Conservation (phyloP, 495 filamentous ascomycete genomes). For the Aspergillus hancockii region DNA sequence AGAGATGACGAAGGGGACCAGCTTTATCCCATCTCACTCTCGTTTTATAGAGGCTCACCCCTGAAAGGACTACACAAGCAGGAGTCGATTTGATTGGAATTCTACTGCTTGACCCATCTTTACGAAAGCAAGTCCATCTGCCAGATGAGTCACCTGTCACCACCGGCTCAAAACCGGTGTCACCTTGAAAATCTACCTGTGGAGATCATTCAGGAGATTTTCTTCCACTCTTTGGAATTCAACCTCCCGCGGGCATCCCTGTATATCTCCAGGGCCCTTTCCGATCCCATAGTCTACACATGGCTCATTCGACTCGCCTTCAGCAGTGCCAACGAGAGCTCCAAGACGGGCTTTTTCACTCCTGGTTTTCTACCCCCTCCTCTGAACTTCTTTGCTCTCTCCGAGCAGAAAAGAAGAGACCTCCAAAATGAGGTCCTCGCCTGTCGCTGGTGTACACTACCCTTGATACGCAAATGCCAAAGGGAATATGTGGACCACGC, state of each 20-base stretch:
- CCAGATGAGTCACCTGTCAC: conserved; percentile 19
- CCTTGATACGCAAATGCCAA: conserved; percentile 43
- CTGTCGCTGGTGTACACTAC: conserved; percentile 49
- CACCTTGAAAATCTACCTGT: conserved; percentile 51
- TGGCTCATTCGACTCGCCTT: conserved; percentile 48
- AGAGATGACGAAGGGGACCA: background rate
- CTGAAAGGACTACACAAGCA: background rate
- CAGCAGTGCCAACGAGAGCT: conserved; percentile 36
- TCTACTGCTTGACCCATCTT: background rate
- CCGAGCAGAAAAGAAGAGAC: conserved; percentile 21
- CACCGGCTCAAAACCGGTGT: conserved; percentile 22
- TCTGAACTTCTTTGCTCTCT: conserved; percentile 33
- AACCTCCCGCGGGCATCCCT: conserved; percentile 51
- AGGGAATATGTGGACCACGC: conserved; percentile 38
- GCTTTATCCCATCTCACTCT: background rate
- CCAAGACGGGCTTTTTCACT: conserved; percentile 34
- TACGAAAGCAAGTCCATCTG: conserved; percentile 1
- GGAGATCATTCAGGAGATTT: conserved; percentile 55
- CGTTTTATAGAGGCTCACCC: background rate
- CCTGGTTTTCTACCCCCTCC: conserved; percentile 40
- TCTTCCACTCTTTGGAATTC: conserved; percentile 50
- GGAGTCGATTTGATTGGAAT: background rate
- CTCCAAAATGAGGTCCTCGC: conserved; percentile 38
- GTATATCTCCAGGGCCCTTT: conserved; percentile 33
- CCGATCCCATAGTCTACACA: conserved; percentile 39